Evolutionary conservation across 768 basidiomycete species (phyloP), one percentile per base, ranked within the genome.

Genomic region (Boletus sp.): DNA sequence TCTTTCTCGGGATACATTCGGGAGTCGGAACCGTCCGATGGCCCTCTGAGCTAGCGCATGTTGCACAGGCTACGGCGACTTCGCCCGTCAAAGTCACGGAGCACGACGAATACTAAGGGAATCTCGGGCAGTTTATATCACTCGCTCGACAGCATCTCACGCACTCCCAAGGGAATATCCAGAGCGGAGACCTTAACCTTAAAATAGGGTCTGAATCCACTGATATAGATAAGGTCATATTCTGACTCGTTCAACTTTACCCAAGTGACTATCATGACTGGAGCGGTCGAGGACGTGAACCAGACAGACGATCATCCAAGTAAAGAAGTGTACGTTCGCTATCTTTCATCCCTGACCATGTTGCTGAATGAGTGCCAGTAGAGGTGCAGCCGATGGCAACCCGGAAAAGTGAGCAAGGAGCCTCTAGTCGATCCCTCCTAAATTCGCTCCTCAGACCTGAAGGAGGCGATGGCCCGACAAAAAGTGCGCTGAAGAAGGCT

Each of bases 401-500:
- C 35, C 46, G 11, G 62, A 58, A 33, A 32, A 35, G 61, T 58
- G 53, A 52, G 63, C 46, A 25, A 25, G 17, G 19, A 32, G 17
- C n/a, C 23, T 42, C 38, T 32, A 0, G 50, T 50, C 55, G 41
- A 37, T 51, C 47, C 2, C 33, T 23, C 19, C 39, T 47, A 46
- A 55, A 32, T 55, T 42, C 27, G 19, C 35, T 42, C 48, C 32
- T 7, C 56, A 71, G 68, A 51, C 33, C 43, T 13, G 68, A 66
- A 35, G 59, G 32, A 15, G 70, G 63, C 32, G 71, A 77, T 38
- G 88, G 80, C 13, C 91, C 85, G 7, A 84, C 87, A 51, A 98
- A 97, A 75, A 90, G 78, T 64, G 93, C 95, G 63, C 70, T 93
- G 54, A 98, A 98, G 78, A 94, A 93, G 74, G 83, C 85, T 32